phyloP scores from a whole-genome alignment of 2,329 filamentous ascomycete genomes.

The Rugonectria rugulosa region DNA sequence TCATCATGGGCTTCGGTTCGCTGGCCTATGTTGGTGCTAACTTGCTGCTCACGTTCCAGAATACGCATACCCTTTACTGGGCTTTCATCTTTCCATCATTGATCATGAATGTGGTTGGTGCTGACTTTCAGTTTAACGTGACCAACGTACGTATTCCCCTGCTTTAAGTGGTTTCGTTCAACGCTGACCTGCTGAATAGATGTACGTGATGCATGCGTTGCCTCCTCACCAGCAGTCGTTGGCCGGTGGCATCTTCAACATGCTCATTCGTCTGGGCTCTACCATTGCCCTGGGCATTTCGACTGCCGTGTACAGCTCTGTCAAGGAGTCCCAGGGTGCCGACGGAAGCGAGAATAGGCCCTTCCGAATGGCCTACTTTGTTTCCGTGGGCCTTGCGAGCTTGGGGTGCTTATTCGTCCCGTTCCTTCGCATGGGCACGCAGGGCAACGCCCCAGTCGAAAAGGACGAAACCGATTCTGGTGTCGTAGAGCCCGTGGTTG shows the following conservation, averaged over 20 bases:
- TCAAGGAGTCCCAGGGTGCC: constrained; percentile 35
- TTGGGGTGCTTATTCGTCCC: constrained; percentile 25
- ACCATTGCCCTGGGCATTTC: constrained; percentile 68
- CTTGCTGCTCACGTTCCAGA: constrained; percentile 65
- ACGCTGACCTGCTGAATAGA: constrained; percentile 46
- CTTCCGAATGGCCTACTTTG: constrained; percentile 30
- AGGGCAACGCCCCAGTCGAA: constrained; percentile 28
- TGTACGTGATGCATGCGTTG: constrained; percentile 74
- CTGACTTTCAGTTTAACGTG: constrained; percentile 75
- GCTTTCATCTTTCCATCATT: constrained; percentile 69
- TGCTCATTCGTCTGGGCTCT: constrained; percentile 65
- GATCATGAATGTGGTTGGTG: constrained; percentile 68
- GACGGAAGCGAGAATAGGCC: constrained; percentile 20
- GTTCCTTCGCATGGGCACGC: constrained; percentile 30
- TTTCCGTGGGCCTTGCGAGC: constrained; percentile 31
- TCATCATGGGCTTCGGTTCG: constrained; percentile 60
- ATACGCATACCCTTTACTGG: constrained; percentile 67
- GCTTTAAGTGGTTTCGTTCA: background rate
- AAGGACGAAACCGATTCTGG: constrained; percentile 13
- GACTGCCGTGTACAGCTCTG: constrained; percentile 65
- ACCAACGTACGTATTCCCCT: constrained; percentile 58
- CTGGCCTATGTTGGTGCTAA: constrained; percentile 49
- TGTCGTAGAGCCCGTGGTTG: constrained; percentile 23
- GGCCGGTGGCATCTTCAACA: constrained; percentile 74
- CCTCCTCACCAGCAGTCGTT: constrained; percentile 69